phyloP scores from a whole-genome alignment of 768 basidiomycete species.

The Tricholoma bakamatsutake region DNA sequence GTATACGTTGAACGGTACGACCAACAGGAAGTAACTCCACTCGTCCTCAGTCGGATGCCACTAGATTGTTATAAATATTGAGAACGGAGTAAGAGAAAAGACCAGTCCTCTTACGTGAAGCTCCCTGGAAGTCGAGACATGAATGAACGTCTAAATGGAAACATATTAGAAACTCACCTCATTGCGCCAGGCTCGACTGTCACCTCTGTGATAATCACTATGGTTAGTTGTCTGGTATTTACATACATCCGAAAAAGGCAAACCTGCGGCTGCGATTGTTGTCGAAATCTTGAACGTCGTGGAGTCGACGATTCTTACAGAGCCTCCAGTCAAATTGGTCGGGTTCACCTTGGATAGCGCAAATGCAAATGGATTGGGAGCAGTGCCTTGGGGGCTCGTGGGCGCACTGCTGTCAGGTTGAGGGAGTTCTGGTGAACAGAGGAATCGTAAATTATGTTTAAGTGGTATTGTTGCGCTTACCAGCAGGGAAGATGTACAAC shows the following conservation, averaged over 20 bases:
- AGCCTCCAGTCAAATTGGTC: slow-evolving; percentile 41
- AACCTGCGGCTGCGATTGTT: slow-evolving; percentile 43
- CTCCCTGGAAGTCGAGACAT: slow-evolving; percentile 31
- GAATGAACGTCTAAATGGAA: neutral
- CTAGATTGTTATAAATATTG: slow-evolving; percentile 23
- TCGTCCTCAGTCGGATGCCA: slow-evolving; percentile 71
- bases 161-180: slow-evolving; percentile 25
- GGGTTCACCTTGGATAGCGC: slow-evolving; percentile 38
- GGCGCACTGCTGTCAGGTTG: slow-evolving; percentile 29
- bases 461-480: slow-evolving; percentile 17
- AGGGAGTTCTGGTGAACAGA: slow-evolving; percentile 24
- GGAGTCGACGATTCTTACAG: slow-evolving; percentile 47
- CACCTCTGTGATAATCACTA: slow-evolving; percentile 30
- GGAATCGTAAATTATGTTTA: neutral
- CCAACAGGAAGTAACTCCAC: slow-evolving; percentile 56
- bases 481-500: slow-evolving; percentile 48
- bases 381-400: slow-evolving; percentile 37
- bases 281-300: slow-evolving; percentile 46
- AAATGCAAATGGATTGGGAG: slow-evolving; percentile 42
- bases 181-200: slow-evolving; percentile 54
- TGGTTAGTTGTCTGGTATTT: neutral
- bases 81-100: neutral
- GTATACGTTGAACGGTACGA: slow-evolving; percentile 4
- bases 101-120: slow-evolving; percentile 38
- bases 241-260: neutral